These are phyloP conservation scores for Colletotrichum spinosum DNA, from an alignment of 2,329 filamentous ascomycete species.

Conservation along the genomic window DNA sequence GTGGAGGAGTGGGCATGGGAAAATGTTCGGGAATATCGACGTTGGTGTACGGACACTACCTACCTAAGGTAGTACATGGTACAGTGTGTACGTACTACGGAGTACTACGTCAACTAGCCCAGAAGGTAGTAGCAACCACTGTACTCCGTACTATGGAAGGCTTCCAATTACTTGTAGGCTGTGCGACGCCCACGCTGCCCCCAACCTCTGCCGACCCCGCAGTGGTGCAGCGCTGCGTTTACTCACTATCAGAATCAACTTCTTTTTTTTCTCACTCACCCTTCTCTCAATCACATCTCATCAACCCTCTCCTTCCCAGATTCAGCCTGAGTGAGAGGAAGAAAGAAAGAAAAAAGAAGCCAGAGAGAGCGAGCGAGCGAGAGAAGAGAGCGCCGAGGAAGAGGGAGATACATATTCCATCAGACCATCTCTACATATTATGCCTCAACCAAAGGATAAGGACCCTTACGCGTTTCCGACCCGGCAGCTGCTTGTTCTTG, in stretches of 20 bases:
- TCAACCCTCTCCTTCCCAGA: background rate
- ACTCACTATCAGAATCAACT: slow-evolving; percentile 16
- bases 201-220: slow-evolving; percentile 20
- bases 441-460: slow-evolving; percentile 30
- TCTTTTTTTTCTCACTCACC: slow-evolving; percentile 5
- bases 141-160: too few relatives aligned
- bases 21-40: too few relatives aligned
- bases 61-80: too few relatives aligned
- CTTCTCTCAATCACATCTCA: slow-evolving; percentile 1
- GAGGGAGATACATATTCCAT: too few relatives aligned
- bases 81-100: too few relatives aligned
- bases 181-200: background rate
- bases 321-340: slow-evolving; percentile 4
- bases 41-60: too few relatives aligned
- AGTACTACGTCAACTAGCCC: too few relatives aligned
- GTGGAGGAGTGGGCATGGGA: too few relatives aligned
- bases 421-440: slow-evolving; percentile 2
- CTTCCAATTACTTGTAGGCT: too few relatives aligned
- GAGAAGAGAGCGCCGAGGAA: background rate
- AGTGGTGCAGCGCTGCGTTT: background rate
- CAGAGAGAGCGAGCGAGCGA: background rate
- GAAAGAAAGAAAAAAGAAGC: slow-evolving; percentile 3
- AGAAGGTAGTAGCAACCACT: too few relatives aligned
- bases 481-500: slow-evolving; percentile 30
- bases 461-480: slow-evolving; percentile 34